Conservation (phyloP, 2,329 filamentous ascomycete species). For the Penicillium sp. region DNA sequence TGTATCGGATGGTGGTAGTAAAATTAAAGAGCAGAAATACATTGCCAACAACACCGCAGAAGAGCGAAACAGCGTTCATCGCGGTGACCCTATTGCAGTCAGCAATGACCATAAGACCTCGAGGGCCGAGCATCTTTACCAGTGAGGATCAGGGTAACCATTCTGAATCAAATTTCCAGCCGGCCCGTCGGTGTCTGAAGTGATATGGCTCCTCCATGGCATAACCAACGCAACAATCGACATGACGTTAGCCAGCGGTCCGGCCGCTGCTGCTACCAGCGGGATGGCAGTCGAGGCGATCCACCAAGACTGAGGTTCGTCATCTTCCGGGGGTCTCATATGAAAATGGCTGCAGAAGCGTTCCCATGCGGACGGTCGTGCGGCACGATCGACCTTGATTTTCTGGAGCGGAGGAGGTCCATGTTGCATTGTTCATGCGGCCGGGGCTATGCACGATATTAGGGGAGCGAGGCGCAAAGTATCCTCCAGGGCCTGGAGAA, state of each 20-base stretch:
- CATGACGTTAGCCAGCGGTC: slow-evolving; percentile 82
- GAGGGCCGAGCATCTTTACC: slow-evolving; percentile 47
- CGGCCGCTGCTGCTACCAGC: slow-evolving; percentile 78
- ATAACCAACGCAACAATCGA: slow-evolving; percentile 82
- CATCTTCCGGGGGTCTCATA: slow-evolving; percentile 42
- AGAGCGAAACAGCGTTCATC: slow-evolving; percentile 75
- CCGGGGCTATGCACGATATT: not conserved
- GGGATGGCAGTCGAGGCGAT: slow-evolving; percentile 59
- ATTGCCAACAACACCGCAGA: slow-evolving; percentile 74
- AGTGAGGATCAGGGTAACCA: slow-evolving; percentile 66
- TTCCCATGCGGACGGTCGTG: slow-evolving; percentile 14
- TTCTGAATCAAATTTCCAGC: slow-evolving; percentile 52
- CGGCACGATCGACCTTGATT: not conserved
- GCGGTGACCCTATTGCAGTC: slow-evolving; percentile 58
- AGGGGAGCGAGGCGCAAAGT: not conserved
- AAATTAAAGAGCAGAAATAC: slow-evolving; percentile 83
- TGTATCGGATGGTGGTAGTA: slow-evolving; percentile 74
- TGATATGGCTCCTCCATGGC: slow-evolving; percentile 64
- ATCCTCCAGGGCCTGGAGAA: not conserved
- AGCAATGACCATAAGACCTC: not conserved
- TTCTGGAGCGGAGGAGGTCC: slow-evolving; percentile 8
- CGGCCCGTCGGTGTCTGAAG: slow-evolving; percentile 44
- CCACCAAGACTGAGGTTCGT: slow-evolving; percentile 49
- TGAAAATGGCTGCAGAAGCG: slow-evolving; percentile 26
- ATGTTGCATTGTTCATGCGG: slow-evolving; percentile 17